Conservation (phyloP, 257 asterid genomes). For the Capsicum rhomboideum region DNA sequence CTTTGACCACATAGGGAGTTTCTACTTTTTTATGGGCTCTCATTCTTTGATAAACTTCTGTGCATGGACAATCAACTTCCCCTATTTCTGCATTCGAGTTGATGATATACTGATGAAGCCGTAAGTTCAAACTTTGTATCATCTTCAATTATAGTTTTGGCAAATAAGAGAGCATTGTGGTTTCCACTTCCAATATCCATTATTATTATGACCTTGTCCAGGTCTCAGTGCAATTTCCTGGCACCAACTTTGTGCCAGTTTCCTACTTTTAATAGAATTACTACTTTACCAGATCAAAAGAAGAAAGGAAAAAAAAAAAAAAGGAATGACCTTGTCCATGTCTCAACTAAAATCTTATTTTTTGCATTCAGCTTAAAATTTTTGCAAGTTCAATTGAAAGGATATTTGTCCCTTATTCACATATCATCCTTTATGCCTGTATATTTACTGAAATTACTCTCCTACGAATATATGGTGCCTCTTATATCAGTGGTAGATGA, state of each 20-base stretch:
- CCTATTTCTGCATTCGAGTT: background rate
- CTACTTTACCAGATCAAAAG: background rate
- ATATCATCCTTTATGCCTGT: background rate
- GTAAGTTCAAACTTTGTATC: background rate
- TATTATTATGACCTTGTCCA: background rate
- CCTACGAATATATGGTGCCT: background rate
- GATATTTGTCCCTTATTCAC: background rate
- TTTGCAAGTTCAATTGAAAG: background rate
- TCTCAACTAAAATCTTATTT: background rate
- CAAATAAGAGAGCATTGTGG: background rate
- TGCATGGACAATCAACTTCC: background rate
- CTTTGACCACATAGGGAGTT: background rate
- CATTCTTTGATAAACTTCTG: background rate
- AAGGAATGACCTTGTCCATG: background rate
- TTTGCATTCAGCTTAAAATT: background rate
- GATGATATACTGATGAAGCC: background rate
- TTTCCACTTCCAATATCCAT: background rate
- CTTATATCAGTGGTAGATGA: background rate
- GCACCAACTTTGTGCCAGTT: background rate
- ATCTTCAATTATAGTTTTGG: background rate
- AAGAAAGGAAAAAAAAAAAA: background rate
- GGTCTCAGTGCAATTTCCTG: background rate
- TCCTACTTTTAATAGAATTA: background rate
- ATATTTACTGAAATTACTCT: background rate
- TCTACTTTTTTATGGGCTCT: background rate